Conservation (phyloP, 2,329 filamentous ascomycete species). For the Claviceps lovelessii region DNA sequence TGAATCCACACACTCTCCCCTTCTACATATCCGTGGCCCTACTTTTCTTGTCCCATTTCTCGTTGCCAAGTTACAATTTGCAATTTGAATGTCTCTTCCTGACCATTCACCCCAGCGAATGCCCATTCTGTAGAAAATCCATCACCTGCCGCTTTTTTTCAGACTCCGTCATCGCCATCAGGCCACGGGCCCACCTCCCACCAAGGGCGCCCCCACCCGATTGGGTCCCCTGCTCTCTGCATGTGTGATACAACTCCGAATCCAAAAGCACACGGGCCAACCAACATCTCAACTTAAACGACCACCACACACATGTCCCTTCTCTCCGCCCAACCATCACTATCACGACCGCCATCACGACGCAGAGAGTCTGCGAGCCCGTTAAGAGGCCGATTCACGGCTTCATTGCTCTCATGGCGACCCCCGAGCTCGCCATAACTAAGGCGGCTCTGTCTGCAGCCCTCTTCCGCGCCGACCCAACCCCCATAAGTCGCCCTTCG, state of each 20-base stretch:
- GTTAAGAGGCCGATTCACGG: neutral
- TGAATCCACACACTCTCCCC: neutral
- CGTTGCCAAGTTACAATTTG: neutral
- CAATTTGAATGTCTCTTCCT: too few species aligned
- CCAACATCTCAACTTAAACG: neutral
- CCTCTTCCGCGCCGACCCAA: constrained; percentile 61
- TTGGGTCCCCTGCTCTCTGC: neutral
- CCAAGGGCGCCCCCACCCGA: neutral
- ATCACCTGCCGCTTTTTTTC: neutral
- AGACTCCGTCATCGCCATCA: neutral
- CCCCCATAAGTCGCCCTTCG: constrained; percentile 50
- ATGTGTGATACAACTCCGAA: too few species aligned
- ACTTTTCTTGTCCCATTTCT: neutral
- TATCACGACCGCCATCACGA: neutral
- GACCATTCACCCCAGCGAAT: neutral
- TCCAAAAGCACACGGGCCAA: neutral
- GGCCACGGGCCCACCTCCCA: neutral
- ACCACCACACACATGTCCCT: neutral
- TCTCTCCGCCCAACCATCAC: neutral
- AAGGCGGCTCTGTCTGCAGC: constrained; percentile 65
- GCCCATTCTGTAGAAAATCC: neutral
- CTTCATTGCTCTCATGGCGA: constrained; percentile 36
- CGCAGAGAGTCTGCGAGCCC: neutral
- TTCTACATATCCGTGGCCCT: neutral
- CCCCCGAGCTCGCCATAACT: constrained; percentile 59